phyloP scores from a whole-genome alignment of 2,329 filamentous ascomycete species.

The Cladosporium colombiae region DNA sequence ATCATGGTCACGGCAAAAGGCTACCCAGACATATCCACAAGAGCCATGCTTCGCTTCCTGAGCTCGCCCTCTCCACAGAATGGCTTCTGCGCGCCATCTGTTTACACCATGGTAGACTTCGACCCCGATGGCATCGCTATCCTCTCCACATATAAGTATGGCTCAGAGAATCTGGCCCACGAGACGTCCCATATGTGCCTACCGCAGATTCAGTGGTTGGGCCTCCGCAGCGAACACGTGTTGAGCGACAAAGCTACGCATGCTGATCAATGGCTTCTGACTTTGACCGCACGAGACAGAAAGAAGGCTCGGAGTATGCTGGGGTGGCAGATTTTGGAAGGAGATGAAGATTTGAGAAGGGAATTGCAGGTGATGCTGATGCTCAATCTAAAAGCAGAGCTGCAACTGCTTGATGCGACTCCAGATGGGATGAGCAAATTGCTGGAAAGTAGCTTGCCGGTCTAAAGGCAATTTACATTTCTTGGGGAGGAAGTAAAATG shows the following conservation, averaged over 20 bases:
- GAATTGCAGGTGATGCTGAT: slow-evolving; percentile 74
- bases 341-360: slow-evolving; percentile 42
- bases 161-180: slow-evolving; percentile 63
- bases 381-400: slow-evolving; percentile 74
- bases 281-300: slow-evolving; percentile 59
- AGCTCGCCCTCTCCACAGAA: slow-evolving; percentile 51
- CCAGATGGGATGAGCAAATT: slow-evolving; percentile 30
- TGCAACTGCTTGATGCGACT: slow-evolving; percentile 54
- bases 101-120: slow-evolving; percentile 69
- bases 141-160: slow-evolving; percentile 70
- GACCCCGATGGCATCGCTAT: slow-evolving; percentile 78
- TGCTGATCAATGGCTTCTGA: slow-evolving; percentile 47
- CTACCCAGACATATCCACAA: slow-evolving; percentile 73
- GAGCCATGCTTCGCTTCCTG: slow-evolving; percentile 62
- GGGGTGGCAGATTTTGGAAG: slow-evolving; percentile 12
- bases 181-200: slow-evolving; percentile 55
- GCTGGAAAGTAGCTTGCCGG: slow-evolving; percentile 21
- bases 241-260: slow-evolving; percentile 29
- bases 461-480: not conserved
- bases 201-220: slow-evolving; percentile 64
- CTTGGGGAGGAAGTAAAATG: not conserved
- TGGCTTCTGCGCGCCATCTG: slow-evolving; percentile 45
- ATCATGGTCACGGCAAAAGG: slow-evolving; percentile 77
- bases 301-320: slow-evolving; percentile 59
- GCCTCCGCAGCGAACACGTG: slow-evolving; percentile 49